Evolutionary conservation across 106 monocot genomes (phyloP).

Genomic region (Allium sativum): DNA sequence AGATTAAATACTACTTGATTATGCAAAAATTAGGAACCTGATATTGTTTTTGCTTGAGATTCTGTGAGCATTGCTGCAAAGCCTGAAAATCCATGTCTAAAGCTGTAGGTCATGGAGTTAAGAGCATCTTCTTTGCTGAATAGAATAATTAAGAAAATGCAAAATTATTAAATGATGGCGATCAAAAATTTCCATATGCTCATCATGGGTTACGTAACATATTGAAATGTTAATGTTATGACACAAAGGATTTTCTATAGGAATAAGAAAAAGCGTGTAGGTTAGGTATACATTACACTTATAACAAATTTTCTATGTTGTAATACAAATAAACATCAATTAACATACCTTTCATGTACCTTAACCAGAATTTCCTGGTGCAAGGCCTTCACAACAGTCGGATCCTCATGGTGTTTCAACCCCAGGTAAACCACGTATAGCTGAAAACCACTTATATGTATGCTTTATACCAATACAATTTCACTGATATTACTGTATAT

Average conservation of each 20-base stretch:
- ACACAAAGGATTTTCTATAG: background rate
- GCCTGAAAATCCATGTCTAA: constrained; percentile 27
- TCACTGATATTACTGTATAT: background rate
- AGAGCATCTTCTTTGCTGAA: constrained; percentile 19
- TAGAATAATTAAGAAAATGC: background rate
- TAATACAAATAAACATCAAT: background rate
- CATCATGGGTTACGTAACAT: background rate
- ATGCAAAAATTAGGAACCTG: constrained; percentile 1
- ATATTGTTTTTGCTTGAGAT: constrained; percentile 1
- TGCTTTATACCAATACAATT: background rate
- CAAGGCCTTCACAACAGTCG: background rate
- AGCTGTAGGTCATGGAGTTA: constrained; percentile 13
- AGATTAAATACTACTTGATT: background rate
- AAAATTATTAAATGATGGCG: background rate
- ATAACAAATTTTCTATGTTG: background rate
- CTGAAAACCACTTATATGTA: background rate
- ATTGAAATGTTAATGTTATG: background rate
- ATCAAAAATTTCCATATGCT: background rate
- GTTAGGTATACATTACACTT: background rate
- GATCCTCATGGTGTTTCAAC: constrained; percentile 2
- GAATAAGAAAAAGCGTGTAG: background rate
- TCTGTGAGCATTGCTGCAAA: constrained; percentile 21
- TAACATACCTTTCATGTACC: background rate
- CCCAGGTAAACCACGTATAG: background rate
- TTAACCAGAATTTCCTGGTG: background rate